phyloP scores from a whole-genome alignment of 2,329 filamentous ascomycete species.

The Lecanicillium sp. region DNA sequence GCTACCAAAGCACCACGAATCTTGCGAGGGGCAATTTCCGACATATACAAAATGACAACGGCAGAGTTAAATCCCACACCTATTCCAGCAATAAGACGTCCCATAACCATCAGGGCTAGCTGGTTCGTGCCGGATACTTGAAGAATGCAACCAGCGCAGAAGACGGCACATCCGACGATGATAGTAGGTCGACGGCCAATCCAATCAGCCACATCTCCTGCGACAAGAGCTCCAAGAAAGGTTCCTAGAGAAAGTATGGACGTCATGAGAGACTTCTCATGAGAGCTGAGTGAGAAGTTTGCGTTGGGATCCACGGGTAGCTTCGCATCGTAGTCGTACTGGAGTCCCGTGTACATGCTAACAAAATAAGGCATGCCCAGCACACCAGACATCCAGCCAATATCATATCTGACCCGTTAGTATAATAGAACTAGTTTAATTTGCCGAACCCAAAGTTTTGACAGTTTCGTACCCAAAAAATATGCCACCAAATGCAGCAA shows the following conservation, averaged over 20 bases:
- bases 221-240: constrained; percentile 58
- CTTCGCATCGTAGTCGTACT: constrained; percentile 2
- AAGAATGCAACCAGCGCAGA: constrained; percentile 49
- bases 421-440: no score
- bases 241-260: constrained; percentile 58
- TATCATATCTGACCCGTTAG: no score
- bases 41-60: constrained; percentile 66
- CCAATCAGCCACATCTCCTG: constrained; percentile 58
- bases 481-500: no score
- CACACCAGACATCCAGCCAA: constrained; percentile 42
- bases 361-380: constrained; percentile 24
- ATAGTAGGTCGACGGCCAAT: constrained; percentile 54
- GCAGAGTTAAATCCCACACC: constrained; percentile 63
- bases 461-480: no score
- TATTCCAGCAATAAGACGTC: constrained; percentile 56
- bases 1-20: constrained; percentile 66
- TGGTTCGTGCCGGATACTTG: constrained; percentile 47
- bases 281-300: constrained; percentile 14
- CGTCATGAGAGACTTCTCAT: constrained; percentile 41
- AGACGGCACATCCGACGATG: constrained; percentile 52
- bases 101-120: constrained; percentile 49
- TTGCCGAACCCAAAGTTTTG: no score
- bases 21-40: constrained; percentile 49
- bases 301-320: neutral
- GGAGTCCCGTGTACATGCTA: constrained; percentile 24